Conservation (phyloP, 495 filamentous ascomycete genomes). For the Hyaloscypha variabilis region DNA sequence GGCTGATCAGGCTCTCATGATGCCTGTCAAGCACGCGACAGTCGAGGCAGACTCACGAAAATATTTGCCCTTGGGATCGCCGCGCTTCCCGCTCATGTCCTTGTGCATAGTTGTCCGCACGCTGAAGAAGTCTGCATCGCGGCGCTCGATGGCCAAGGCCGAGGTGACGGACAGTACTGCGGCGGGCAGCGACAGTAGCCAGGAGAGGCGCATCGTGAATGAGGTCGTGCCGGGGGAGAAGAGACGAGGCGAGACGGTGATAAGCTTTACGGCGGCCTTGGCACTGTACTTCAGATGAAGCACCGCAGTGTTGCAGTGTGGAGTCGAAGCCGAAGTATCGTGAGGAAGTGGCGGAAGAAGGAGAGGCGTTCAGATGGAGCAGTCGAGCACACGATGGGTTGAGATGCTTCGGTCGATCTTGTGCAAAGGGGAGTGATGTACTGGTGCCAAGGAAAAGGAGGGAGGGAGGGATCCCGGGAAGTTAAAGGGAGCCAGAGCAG, state of each 20-base stretch:
- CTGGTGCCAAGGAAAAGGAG: neutral
- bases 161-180: constrained; percentile 21
- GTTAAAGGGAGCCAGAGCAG: neutral
- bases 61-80: constrained; percentile 57
- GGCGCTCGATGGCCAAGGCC: constrained; percentile 30
- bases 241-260: neutral
- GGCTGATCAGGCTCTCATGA: neutral
- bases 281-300: neutral
- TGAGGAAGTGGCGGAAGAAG: neutral
- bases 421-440: neutral
- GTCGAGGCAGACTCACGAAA: constrained; percentile 52
- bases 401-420: neutral
- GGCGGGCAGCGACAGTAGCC: constrained; percentile 24
- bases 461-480: neutral
- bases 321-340: neutral
- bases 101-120: constrained; percentile 40
- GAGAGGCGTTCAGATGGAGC: neutral
- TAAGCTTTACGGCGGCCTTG: neutral
- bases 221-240: neutral
- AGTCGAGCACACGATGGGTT: neutral
- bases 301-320: neutral
- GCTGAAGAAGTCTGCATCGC: constrained; percentile 36
- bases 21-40: constrained; percentile 20
- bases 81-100: constrained; percentile 48
- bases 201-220: constrained; percentile 28